These are phyloP conservation scores for Termitomyces sp. DNA, from an alignment of 768 basidiomycete genomes.

Conservation along the genomic window DNA sequence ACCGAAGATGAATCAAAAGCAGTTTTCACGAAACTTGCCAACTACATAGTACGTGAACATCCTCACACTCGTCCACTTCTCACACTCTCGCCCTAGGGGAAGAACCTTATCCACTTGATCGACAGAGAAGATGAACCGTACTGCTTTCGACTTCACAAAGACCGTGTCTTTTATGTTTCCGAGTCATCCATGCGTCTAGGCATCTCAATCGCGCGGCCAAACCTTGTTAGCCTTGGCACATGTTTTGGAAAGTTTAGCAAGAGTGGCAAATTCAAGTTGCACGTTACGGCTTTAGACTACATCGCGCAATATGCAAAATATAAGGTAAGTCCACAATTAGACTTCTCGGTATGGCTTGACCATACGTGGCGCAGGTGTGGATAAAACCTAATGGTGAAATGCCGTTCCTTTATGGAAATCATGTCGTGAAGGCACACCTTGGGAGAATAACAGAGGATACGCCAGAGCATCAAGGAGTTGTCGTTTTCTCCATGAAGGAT, in stretches of 20 bases:
- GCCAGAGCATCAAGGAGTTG: conserved; percentile 97
- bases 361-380: conserved; percentile 66
- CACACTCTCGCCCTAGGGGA: conserved; percentile 53
- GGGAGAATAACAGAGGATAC: conserved; percentile 98
- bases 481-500: conserved; percentile 95
- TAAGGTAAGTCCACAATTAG: conserved; percentile 55
- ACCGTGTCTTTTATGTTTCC: conserved; percentile 95
- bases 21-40: conserved; percentile 94
- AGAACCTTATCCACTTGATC: conserved; percentile 92
- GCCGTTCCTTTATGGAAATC: conserved; percentile 98
- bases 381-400: conserved; percentile 99
- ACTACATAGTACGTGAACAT: conserved; percentile 74
- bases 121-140: conserved; percentile 93
- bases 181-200: conserved; percentile 90
- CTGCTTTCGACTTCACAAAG: conserved; percentile 93
- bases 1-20: conserved; percentile 97
- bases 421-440: conserved; percentile 97
- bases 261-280: conserved; percentile 95
- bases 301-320: conserved; percentile 96
- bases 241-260: conserved; percentile 98
- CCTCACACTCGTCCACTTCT: background rate
- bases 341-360: background rate
- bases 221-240: conserved; percentile 89
- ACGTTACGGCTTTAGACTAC: conserved; percentile 90
- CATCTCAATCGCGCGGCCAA: conserved; percentile 88